phyloP scores from a whole-genome alignment of 129 eudicot species.

The Dittrichia graveolens region DNA sequence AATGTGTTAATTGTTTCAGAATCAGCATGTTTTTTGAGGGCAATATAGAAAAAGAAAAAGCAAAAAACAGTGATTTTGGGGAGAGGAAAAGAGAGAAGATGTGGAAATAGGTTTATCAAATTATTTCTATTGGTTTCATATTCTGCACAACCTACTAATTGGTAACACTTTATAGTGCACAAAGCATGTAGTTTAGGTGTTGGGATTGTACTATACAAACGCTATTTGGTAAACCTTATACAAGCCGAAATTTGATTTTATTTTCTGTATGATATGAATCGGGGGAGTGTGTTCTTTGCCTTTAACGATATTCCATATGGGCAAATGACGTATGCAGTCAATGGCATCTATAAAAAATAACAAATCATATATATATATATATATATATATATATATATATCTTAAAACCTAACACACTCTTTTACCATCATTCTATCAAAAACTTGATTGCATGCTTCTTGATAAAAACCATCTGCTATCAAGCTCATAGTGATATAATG shows the following conservation, averaged over 20 bases:
- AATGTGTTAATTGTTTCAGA: neutral
- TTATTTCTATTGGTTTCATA: conserved; percentile 5
- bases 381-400: too few relatives aligned
- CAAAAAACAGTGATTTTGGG: neutral
- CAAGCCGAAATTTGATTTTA: neutral
- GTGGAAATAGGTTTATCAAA: neutral
- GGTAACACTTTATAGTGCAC: conserved; percentile 4
- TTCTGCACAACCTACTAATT: conserved; percentile 10
- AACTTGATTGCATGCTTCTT: too few relatives aligned
- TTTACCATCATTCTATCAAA: too few relatives aligned
- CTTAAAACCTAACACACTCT: too few relatives aligned
- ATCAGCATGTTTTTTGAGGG: neutral
- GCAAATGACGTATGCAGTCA: too few relatives aligned
- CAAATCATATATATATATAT: too few relatives aligned
- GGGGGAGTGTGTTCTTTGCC: neutral
- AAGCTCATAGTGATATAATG: too few relatives aligned
- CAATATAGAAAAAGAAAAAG: neutral
- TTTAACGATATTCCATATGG: neutral
- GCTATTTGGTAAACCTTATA: conserved; percentile 22
- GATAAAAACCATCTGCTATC: too few relatives aligned
- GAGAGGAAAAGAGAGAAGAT: conserved; percentile 6
- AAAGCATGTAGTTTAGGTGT: conserved; percentile 21
- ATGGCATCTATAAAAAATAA: too few relatives aligned
- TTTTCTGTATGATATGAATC: neutral
- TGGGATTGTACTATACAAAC: conserved; percentile 21